Evolutionary conservation across 78 protist genomes (phyloP).

Genomic region (Cavenderia fasciculata): DNA sequence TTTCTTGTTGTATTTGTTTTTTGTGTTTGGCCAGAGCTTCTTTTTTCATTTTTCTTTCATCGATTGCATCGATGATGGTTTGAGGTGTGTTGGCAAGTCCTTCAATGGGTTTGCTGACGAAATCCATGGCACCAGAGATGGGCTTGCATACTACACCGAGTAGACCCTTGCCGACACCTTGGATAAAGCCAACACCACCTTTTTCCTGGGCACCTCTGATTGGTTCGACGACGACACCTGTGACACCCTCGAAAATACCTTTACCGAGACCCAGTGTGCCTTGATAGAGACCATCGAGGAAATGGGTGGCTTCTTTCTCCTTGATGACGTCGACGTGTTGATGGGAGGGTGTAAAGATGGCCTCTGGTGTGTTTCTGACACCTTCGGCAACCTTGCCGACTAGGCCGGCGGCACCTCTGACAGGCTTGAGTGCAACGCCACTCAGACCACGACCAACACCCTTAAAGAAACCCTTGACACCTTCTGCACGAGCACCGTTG

Average conservation of each 20-base stretch:
- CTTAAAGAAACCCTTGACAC: constrained; percentile 83
- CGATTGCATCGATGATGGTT: constrained; percentile 26
- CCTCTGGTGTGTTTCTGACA: constrained; percentile 59
- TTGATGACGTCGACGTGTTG: constrained; percentile 1
- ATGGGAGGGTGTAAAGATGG: constrained; percentile 7
- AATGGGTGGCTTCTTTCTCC: constrained; percentile 54
- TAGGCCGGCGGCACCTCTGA: constrained; percentile 79
- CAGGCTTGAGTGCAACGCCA: constrained; percentile 85
- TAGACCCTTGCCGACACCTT: constrained; percentile 91
- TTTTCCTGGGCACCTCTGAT: constrained; percentile 46
- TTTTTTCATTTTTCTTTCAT: neutral
- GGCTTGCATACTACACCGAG: constrained; percentile 89
- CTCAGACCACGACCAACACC: constrained; percentile 89
- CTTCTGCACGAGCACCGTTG: constrained; percentile 67
- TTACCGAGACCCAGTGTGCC: constrained; percentile 57
- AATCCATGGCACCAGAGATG: constrained; percentile 82
- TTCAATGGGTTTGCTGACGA: constrained; percentile 66
- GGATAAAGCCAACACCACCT: constrained; percentile 64
- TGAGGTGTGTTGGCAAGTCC: constrained; percentile 71
- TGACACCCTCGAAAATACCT: constrained; percentile 46
- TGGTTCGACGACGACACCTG: constrained; percentile 56
- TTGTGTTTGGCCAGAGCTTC: neutral
- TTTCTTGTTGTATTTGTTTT: neutral
- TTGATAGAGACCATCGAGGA: constrained; percentile 61
- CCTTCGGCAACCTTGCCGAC: constrained; percentile 75